phyloP scores from a whole-genome alignment of 2,329 filamentous ascomycete species.

The Pestalotiopsis sp. region DNA sequence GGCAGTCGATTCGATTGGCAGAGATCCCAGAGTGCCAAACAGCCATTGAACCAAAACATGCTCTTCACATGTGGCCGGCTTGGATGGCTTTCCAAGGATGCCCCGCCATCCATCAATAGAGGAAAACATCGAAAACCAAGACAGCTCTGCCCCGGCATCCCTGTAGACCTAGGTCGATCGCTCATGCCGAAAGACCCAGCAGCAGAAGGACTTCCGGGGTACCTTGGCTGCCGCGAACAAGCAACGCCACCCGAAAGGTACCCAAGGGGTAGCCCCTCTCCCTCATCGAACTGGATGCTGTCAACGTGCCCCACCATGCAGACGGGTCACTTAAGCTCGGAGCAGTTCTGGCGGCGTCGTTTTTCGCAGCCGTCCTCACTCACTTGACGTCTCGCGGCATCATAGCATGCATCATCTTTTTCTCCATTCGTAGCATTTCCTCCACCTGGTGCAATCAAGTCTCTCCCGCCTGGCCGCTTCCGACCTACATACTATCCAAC shows the following conservation, averaged over 20 bases:
- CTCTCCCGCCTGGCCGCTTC: background rate
- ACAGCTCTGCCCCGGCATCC: constrained; percentile 1
- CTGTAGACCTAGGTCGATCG: constrained; percentile 5
- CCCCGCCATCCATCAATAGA: background rate
- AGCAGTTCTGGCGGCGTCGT: constrained; percentile 9
- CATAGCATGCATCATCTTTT: constrained; percentile 11
- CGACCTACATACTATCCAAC: background rate
- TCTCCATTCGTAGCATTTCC: constrained; percentile 8
- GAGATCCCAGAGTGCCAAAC: background rate
- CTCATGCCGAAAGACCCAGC: constrained; percentile 4
- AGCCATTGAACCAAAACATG: background rate
- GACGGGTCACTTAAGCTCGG: constrained; percentile 3
- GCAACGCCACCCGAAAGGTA: background rate
- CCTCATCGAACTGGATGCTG: background rate
- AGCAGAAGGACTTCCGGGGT: background rate
- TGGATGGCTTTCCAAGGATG: constrained; percentile 6
- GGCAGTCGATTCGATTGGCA: background rate
- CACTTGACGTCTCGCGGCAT: constrained; percentile 11
- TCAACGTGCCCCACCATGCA: constrained; percentile 5
- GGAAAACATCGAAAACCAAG: background rate
- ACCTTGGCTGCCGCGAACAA: background rate
- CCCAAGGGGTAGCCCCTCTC: background rate
- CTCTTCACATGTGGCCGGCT: background rate
- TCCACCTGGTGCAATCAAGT: background rate
- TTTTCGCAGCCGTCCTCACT: background rate